Evolutionary conservation across 2,329 filamentous ascomycete species (phyloP), one percentile per base, ranked within the genome.

Genomic region (Arthrobotrys entomopaga): DNA sequence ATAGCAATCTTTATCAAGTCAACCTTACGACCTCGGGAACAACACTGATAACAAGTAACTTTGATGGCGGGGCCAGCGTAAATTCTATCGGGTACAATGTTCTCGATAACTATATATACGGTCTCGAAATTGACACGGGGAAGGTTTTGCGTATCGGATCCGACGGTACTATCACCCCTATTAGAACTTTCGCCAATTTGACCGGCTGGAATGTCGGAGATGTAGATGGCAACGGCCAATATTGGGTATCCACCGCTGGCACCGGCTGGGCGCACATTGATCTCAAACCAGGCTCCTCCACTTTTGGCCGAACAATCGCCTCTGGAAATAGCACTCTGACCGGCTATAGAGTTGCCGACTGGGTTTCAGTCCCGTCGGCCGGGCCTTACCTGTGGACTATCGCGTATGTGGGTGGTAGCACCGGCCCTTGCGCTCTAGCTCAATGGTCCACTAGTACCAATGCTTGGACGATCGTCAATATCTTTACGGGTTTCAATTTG

Each of bases 91-190:
- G 59, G 16, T 64, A 64, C 20, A 64, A 64, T 10, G 48, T 54
- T 6, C 24, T 64, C 8, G 59, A 64, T 24, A 53, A 64, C 49
- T 64, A 64, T n/a, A 22, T 64, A 2, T 64, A 64, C 59, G 59
- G 16, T 13, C 15, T 64, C 15, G 46, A 64, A 29, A 29, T 7
- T 2, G 11, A 8, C 1, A 22, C 34, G 11, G 59, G 59, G 1
- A 16, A 8, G 2, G 26, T 64, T 26, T 6, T 53, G 7, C 48
- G 59, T 8, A 64, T 64, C 16, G 59, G 26, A 20, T 10, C 46
- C 13, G 24, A 64, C n/a, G 59, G 48, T 29, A 15, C 34, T 4
- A 34, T 43, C 19, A 64, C 48, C 8, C 24, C 22, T 3, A 15
- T 64, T 34, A 11, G 20, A 15, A 64, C 48, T 1, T 43, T 22